A percentile compares a stretch with the other conserved stretches of the same genome.
Conservation (phyloP, 495 filamentous ascomycete species). For the Parmelia sp. region DNA sequence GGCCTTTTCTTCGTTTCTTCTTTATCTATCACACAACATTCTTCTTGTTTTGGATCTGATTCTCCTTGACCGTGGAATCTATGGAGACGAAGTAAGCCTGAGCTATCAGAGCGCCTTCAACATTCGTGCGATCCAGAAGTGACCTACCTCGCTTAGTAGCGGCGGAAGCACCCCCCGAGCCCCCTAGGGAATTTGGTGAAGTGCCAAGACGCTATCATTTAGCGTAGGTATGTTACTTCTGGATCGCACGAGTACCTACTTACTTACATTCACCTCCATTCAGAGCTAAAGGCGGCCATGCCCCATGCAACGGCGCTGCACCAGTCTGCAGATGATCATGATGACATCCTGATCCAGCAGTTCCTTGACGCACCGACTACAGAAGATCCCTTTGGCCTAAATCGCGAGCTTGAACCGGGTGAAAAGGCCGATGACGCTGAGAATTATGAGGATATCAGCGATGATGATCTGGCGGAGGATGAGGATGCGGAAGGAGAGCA, state of each 20-base stretch:
- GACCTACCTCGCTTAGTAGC: too few relatives aligned
- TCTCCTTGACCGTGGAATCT: background rate
- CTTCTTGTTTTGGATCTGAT: background rate
- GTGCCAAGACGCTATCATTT: too few relatives aligned
- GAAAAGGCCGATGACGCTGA: slow-evolving; percentile 75
- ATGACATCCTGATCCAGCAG: slow-evolving; percentile 47
- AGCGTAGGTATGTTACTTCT: too few relatives aligned
- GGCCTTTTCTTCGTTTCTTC: too few relatives aligned
- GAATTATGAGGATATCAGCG: slow-evolving; percentile 82
- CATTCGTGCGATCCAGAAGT: too few relatives aligned
- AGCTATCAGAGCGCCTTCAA: background rate
- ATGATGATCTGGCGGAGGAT: slow-evolving; percentile 65
- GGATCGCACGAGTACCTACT: too few relatives aligned
- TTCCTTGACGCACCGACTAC: slow-evolving; percentile 28
- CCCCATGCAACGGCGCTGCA: slow-evolving; percentile 41
- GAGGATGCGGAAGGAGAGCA: slow-evolving; percentile 40
- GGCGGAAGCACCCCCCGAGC: too few relatives aligned
- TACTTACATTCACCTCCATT: background rate
- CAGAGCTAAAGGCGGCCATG: slow-evolving; percentile 31
- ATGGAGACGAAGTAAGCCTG: background rate
- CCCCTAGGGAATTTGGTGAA: too few relatives aligned
- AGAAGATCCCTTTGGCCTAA: slow-evolving; percentile 38
- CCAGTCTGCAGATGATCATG: slow-evolving; percentile 39
- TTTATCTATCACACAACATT: background rate
- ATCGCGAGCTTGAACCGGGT: slow-evolving; percentile 49